Conservation (phyloP, 2,329 filamentous ascomycete species). For the Dothiorella sarmentorum region DNA sequence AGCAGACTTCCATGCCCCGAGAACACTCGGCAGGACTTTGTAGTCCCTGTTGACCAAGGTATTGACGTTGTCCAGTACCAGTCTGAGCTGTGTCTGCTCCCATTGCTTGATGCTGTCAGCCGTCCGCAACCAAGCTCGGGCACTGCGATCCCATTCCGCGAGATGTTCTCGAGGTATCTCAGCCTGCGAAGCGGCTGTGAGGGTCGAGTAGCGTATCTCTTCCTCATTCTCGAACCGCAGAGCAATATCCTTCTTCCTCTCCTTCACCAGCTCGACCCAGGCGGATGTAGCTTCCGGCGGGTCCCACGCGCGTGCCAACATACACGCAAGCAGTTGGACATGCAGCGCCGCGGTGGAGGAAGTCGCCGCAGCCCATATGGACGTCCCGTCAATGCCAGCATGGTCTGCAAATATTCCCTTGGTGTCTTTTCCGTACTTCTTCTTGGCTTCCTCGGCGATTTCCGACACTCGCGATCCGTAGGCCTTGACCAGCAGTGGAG, state of each 20-base stretch:
- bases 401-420: conserved; percentile 23
- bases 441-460: conserved; percentile 21
- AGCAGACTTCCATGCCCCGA: conserved; percentile 21
- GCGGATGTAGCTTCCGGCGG: conserved; percentile 30
- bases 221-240: background rate
- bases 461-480: conserved; percentile 36
- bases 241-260: conserved; percentile 17
- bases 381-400: conserved; percentile 32
- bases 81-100: conserved; percentile 18
- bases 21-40: conserved; percentile 14
- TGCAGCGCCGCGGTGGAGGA: conserved; percentile 29
- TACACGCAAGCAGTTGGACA: conserved; percentile 36
- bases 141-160: conserved; percentile 22
- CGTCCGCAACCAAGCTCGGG: conserved; percentile 16
- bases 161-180: conserved; percentile 18
- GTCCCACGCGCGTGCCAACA: conserved; percentile 35
- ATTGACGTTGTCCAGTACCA: background rate
- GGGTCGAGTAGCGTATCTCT: background rate
- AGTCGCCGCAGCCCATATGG: conserved; percentile 40
- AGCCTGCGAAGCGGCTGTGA: background rate
- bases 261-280: conserved; percentile 34
- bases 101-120: background rate
- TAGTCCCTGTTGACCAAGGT: background rate
- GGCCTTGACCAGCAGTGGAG: conserved; percentile 32
- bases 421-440: background rate